Conservation (phyloP, 352 stramenopile species). For the Globisporangium paroecandrum region DNA sequence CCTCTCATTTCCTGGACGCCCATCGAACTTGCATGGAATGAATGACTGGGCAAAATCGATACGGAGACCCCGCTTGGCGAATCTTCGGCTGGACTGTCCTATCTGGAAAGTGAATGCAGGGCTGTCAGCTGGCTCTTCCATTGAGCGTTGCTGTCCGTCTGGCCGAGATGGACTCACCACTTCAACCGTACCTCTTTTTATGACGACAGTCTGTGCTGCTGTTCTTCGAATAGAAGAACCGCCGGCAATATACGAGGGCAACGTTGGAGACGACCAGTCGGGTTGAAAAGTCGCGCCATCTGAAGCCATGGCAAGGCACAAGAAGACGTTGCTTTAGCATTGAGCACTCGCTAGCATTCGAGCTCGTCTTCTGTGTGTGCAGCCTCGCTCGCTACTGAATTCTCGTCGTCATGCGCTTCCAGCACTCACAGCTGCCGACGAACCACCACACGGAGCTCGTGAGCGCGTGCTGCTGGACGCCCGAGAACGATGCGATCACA, state of each 20-base stretch:
- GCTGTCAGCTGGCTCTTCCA: background rate
- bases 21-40: background rate
- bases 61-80: background rate
- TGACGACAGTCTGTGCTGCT: background rate
- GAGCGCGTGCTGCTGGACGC: conserved; percentile 83
- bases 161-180: background rate
- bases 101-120: background rate
- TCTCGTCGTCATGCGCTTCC: conserved; percentile 55
- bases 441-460: conserved; percentile 83
- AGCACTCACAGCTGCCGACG: conserved; percentile 67
- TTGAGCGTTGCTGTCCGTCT: background rate
- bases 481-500: conserved; percentile 86
- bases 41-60: background rate
- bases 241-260: background rate
- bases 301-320: background rate
- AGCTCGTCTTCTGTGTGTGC: background rate
- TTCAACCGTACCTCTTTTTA: background rate
- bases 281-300: conserved; percentile 1
- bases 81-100: background rate
- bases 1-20: background rate
- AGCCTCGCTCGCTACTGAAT: background rate
- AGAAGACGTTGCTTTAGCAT: background rate
- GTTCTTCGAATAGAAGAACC: conserved; percentile 3
- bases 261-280: background rate
- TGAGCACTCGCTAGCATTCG: background rate